phyloP scores from a whole-genome alignment of 2,329 filamentous ascomycete genomes.

The Cryoendolithus antarcticus region DNA sequence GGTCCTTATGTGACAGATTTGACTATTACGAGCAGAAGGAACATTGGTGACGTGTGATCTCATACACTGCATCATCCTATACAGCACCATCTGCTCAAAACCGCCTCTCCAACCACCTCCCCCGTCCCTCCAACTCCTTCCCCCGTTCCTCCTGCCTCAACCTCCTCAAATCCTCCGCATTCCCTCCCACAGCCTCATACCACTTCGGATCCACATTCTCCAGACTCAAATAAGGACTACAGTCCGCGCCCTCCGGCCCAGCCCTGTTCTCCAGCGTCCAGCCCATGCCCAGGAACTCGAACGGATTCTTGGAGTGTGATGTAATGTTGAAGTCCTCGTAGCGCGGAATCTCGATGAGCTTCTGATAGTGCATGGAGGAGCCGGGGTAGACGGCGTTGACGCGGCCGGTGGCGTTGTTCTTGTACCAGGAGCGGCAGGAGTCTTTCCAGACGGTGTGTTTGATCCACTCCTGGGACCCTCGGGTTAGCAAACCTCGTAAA shows the following conservation, averaged over 20 bases:
- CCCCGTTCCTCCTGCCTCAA: constrained; percentile 3
- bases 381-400: constrained; percentile 40
- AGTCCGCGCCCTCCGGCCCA: constrained; percentile 18
- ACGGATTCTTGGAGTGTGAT: constrained; percentile 28
- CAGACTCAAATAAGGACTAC: constrained; percentile 27
- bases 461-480: constrained; percentile 30
- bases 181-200: constrained; percentile 18
- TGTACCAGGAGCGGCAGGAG: constrained; percentile 35
- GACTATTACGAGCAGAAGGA: no score
- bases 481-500: no score
- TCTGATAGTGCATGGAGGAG: constrained; percentile 36
- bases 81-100: not conserved
- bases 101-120: constrained; percentile 3
- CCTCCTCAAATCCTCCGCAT: constrained; percentile 11
- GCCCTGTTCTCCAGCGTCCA: constrained; percentile 21
- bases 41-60: no score
- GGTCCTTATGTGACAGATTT: no score
- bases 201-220: constrained; percentile 33
- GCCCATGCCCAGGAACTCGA: constrained; percentile 32
- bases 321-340: constrained; percentile 34
- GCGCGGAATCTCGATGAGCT: constrained; percentile 27
- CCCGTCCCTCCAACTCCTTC: not conserved
- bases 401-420: constrained; percentile 34
- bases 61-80: no score
- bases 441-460: constrained; percentile 39